Evolutionary conservation across 805 yeast genomes (phyloP).

Genomic region (Lachancea sp.): DNA sequence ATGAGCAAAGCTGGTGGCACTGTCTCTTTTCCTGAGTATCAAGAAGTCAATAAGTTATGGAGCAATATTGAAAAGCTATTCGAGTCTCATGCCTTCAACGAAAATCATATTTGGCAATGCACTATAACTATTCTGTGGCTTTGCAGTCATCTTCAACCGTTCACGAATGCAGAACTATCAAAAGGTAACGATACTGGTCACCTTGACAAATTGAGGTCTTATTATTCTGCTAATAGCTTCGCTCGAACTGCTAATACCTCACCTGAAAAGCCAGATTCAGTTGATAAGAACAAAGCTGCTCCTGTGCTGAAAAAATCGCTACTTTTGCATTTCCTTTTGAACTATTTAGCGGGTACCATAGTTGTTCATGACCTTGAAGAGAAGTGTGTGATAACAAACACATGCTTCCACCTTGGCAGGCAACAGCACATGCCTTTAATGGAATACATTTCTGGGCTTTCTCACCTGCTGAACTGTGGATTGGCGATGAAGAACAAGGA

Average conservation of each 20-base stretch:
- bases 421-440: conserved; percentile 20
- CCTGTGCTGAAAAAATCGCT: conserved; percentile 24
- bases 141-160: conserved; percentile 29
- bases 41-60: conserved; percentile 16
- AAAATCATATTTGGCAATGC: conserved; percentile 27
- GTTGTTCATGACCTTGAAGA: conserved; percentile 26
- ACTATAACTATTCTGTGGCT: conserved; percentile 27
- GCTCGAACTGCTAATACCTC: conserved; percentile 4
- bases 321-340: conserved; percentile 23
- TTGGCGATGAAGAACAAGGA: conserved; percentile 29
- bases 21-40: conserved; percentile 3
- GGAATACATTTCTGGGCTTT: conserved; percentile 26
- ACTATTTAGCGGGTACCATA: conserved; percentile 28
- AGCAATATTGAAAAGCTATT: conserved; percentile 13
- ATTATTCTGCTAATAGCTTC: conserved; percentile 21
- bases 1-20: conserved; percentile 4
- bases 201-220: conserved; percentile 17
- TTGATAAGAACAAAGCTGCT: conserved; percentile 3
- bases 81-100: conserved; percentile 12
- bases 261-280: background rate
- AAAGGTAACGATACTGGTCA: conserved; percentile 21
- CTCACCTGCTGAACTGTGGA: conserved; percentile 32
- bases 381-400: conserved; percentile 23
- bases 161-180: conserved; percentile 26
- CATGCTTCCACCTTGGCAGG: conserved; percentile 26